Percentiles rank a stretch among this genome's conserved stretches.
These are phyloP conservation scores for Pneumocystis canis DNA, from an alignment of 1,139 yeast species.

Conservation along the genomic window DNA sequence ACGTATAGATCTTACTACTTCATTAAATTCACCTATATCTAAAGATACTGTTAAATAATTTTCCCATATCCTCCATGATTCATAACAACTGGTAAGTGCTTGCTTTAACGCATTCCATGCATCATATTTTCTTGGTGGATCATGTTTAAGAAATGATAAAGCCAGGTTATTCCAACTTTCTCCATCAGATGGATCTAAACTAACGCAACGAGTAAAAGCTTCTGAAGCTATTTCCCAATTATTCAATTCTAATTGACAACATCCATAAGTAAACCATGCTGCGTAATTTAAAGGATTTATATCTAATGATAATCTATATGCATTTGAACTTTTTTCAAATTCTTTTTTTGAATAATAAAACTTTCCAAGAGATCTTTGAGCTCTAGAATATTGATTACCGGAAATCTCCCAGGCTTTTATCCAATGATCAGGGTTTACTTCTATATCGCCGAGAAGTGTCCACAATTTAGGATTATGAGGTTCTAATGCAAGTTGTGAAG, in stretches of 20 bases:
- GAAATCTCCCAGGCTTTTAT: conserved; percentile 64
- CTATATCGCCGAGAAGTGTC: conserved; percentile 75
- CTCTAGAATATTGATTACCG: conserved; percentile 58
- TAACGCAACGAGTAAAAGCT: conserved; percentile 82
- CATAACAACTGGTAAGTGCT: conserved; percentile 25
- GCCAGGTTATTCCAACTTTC: conserved; percentile 93
- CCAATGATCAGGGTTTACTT: conserved; percentile 67
- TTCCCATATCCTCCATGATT: conserved; percentile 84
- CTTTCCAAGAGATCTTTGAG: conserved; percentile 69
- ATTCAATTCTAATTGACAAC: conserved; percentile 64
- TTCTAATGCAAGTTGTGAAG: conserved; percentile 33
- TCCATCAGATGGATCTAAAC: conserved; percentile 68
- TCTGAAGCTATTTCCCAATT: conserved; percentile 73
- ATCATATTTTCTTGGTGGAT: conserved; percentile 17
- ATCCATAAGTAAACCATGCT: conserved; percentile 89
- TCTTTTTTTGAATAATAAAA: conserved; percentile 47
- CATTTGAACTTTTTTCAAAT: conserved; percentile 41
- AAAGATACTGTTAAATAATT: conserved; percentile 74
- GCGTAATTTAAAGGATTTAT: conserved; percentile 66
- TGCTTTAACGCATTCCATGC: conserved; percentile 17
- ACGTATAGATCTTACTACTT: conserved; percentile 58
- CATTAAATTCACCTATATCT: conserved; percentile 72
- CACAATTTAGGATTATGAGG: conserved; percentile 72
- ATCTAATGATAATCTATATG: conserved; percentile 59
- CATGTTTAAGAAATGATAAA: conserved; percentile 53